Base-by-base conservation (phyloP, 2,329 filamentous ascomycete genomes). In the Stagonosporopsis tanaceti region DNA sequence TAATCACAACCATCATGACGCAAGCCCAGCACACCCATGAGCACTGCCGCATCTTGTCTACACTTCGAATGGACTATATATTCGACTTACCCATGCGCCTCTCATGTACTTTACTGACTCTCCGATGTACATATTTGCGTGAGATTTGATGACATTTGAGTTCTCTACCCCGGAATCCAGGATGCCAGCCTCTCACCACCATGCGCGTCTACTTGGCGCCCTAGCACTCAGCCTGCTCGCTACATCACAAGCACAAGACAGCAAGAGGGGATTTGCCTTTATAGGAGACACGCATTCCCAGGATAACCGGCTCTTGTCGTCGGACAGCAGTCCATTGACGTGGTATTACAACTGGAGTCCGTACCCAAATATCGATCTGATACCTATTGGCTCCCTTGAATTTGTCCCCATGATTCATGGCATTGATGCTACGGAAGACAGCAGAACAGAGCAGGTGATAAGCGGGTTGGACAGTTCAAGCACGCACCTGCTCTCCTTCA, bases 321-420 rank as follows among this genome's bases (percentile, higher is more conserved):
- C 22, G 46, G 73, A 80, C 40, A 85, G 82, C 34, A 86, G 84
- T 7, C 85, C 87, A 40, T 74, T 95, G 47, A 88, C 85, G 2
- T 95, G 92, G 91, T 95, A 95, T 81, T 95, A 94, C 82, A 94
- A 93, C 78, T 95, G 93, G 77, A 78, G 78, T 20, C 74, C 82
- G 14, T 76, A 77, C 80, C 46, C 75, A 73, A 22, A 89, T 87
- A 4, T 83, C 84, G 77, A 79, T 40, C 87, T 84, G 67, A 68
- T 77, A 24, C 72, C 75, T 68, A 6, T 67, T 78, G 0, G 78
- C 75, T 71, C 66, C 2, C 85, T 94, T 60, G 84, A 91, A 72
- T 95, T 92, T 73, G 85, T 93, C 1, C 91, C 91, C 40, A 92
- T 93, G 89, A 85, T 93, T 57, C 93, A 89, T 86, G 89, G 90